Evolutionary conservation across 768 basidiomycete genomes (phyloP), one percentile per base, ranked within the genome.

Genomic region (Trametopsis cervina): DNA sequence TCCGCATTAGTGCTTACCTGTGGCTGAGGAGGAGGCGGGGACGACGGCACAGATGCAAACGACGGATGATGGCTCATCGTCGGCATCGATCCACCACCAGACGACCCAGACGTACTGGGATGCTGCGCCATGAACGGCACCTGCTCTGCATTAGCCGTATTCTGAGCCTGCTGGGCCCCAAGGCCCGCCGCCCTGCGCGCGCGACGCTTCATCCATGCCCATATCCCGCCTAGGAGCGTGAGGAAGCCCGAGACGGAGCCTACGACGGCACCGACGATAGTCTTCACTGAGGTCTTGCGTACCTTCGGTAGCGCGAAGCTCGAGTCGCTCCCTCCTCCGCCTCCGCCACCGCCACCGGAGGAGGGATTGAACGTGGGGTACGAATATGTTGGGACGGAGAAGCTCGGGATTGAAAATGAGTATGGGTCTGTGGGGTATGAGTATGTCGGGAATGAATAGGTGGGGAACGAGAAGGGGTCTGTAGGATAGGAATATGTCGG

Each of bases 231-330:
- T 11, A 47, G 25, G 39, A 47, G 27, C 3, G 18, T 23, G 26
- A 47, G 35, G 20, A 47, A 41, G 20, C 46, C 46, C 2, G 27
- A n/a, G n/a, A 47, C 46, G 38, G 38, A 40, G 5, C 46, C 46
- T 12, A 40, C 39, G 11, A 47, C 38, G 10, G 40, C 46, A 18
- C 46, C 46, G 12, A 29, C 27, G 46, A 47, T 47, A 15, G 38
- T 47, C 39, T 47, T 47, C n/a, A 39, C 17, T 24, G 23, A 40
- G 17, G 20, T 47, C 20, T 47, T 47, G 38, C 13, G n/a, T 3
- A n/a, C 10, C 10, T n/a, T 17, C n/a, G 26, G 13, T 15, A 29
- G 4, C 25, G 23, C 6, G 25, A 33, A 40, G 15, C 9, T 25
- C 39, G 40, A 10, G 23, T 17, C 22, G n/a, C 15, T 17, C n/a